A percentile compares a stretch with the other conserved stretches of the same genome.
Conservation (phyloP, 805 yeast genomes). For the Torulaspora delbrueckii region DNA sequence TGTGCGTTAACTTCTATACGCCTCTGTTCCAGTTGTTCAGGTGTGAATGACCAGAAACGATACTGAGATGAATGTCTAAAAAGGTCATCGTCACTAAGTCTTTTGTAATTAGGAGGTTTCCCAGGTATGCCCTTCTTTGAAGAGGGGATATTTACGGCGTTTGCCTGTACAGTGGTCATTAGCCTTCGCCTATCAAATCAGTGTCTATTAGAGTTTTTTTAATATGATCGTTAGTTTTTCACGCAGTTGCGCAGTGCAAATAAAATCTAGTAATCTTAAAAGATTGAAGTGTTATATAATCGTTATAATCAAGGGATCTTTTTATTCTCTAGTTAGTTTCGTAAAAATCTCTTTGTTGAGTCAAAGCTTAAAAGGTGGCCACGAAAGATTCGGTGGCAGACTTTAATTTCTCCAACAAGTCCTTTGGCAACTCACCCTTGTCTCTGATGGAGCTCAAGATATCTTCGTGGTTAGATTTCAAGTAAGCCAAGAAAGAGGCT, state of each 20-base stretch:
- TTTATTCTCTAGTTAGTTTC: slow-evolving; percentile 5
- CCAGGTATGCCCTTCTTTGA: slow-evolving; percentile 4
- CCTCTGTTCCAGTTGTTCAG: slow-evolving; percentile 47
- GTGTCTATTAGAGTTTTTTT: neutral
- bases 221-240: neutral
- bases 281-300: slow-evolving; percentile 5
- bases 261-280: slow-evolving; percentile 4
- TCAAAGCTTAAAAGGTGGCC: slow-evolving; percentile 62
- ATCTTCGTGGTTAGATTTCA: slow-evolving; percentile 84
- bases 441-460: slow-evolving; percentile 78
- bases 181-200: neutral
- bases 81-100: slow-evolving; percentile 74
- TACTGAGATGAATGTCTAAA: slow-evolving; percentile 85
- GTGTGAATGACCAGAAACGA: slow-evolving; percentile 77
- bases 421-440: slow-evolving; percentile 88
- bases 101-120: slow-evolving; percentile 25
- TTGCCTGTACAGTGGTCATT: slow-evolving; percentile 2
- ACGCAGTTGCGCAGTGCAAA: neutral
- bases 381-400: slow-evolving; percentile 87
- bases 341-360: neutral
- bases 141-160: neutral
- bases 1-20: slow-evolving; percentile 49
- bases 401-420: slow-evolving; percentile 80
- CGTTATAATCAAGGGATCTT: slow-evolving; percentile 8
- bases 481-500: slow-evolving; percentile 84